Evolutionary conservation across 371 early-diverging fungal genomes (phyloP).

Genomic region (Mucor irregularis): DNA sequence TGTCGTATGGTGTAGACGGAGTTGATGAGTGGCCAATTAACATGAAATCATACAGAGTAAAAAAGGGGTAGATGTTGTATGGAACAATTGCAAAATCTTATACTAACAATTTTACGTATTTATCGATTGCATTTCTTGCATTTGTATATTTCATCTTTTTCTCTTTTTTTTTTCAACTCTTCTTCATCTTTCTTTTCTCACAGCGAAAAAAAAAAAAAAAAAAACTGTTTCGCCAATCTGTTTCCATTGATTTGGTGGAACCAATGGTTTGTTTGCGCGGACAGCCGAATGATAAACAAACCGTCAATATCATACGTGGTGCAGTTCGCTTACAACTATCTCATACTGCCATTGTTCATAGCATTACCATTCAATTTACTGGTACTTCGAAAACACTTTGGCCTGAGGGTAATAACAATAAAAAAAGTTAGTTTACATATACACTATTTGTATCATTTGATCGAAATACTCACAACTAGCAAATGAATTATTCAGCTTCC

Average conservation of each 20-base stretch:
- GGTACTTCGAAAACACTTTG: constrained; percentile 45
- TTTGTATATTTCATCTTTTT: neutral
- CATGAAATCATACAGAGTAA: neutral
- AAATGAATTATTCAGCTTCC: constrained; percentile 12
- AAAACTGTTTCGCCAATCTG: constrained; percentile 36
- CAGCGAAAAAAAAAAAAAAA: neutral
- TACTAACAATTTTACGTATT: no score
- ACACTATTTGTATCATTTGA: no score
- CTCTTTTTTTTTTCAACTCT: neutral
- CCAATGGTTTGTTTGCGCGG: constrained; percentile 39
- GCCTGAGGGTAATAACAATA: constrained; percentile 37
- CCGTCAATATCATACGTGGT: constrained; percentile 38
- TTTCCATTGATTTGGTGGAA: constrained; percentile 43
- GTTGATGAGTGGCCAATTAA: constrained; percentile 6
- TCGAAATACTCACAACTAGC: neutral
- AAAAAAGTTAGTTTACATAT: neutral
- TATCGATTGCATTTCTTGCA: neutral
- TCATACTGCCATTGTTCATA: constrained; percentile 24
- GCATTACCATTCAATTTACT: constrained; percentile 36
- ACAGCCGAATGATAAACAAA: constrained; percentile 33
- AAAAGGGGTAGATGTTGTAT: no score
- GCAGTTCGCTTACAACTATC: constrained; percentile 28
- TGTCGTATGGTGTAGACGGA: constrained; percentile 1
- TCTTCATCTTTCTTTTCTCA: constrained; percentile 10
- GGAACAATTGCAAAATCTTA: no score